A percentile compares a stretch with the other conserved stretches of the same genome.
Evolutionary conservation across 257 asterid species (phyloP).

Genomic region (Jasminum sambac): DNA sequence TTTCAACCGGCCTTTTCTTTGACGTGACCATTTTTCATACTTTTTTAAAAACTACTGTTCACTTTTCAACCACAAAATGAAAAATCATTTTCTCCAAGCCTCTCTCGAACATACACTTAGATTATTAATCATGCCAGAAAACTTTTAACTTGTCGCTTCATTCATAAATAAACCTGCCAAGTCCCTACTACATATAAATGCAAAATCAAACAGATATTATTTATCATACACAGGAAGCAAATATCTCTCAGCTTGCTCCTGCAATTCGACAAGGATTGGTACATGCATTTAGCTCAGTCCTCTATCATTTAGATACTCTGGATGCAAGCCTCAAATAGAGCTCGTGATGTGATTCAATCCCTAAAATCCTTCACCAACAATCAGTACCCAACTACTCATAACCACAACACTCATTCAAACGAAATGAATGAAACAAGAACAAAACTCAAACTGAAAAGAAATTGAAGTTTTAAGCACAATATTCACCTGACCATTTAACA

Average conservation of each 20-base stretch:
- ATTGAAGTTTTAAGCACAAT: background rate
- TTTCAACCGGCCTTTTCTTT: too few relatives aligned
- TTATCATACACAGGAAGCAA: background rate
- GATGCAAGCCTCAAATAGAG: slow-evolving; percentile 13
- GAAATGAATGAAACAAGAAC: background rate
- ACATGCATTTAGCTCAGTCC: background rate
- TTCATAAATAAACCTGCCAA: background rate
- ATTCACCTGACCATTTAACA: background rate
- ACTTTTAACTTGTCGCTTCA: background rate
- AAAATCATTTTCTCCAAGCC: too few relatives aligned
- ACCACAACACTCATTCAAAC: background rate
- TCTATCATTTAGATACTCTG: background rate
- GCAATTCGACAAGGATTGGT: background rate
- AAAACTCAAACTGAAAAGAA: background rate
- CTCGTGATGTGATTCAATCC: background rate
- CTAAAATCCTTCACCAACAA: background rate
- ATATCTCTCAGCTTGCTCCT: background rate
- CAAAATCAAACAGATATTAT: background rate
- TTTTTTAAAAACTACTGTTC: too few relatives aligned
- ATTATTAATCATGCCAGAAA: background rate
- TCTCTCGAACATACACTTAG: too few relatives aligned
- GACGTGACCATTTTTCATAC: too few relatives aligned
- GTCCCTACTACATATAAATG: background rate
- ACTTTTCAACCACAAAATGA: too few relatives aligned
- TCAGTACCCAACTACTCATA: background rate